These are phyloP conservation scores for Euphrasia arctica DNA, from an alignment of 305 asterid species.

Conservation along the genomic window DNA sequence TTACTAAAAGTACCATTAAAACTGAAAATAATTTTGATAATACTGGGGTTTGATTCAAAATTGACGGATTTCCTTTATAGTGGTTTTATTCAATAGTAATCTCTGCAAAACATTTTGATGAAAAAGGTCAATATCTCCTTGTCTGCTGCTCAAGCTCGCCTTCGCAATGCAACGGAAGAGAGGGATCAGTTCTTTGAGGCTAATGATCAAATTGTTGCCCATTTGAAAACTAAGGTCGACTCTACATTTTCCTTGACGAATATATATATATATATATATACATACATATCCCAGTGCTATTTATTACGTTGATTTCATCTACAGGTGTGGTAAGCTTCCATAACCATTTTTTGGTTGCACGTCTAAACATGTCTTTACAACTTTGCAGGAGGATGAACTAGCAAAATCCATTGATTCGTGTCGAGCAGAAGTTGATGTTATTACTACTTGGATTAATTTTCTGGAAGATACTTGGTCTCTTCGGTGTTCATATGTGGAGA, in stretches of 20 bases:
- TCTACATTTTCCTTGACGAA: background rate
- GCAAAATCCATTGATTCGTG: conserved; percentile 65
- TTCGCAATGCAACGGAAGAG: conserved; percentile 75
- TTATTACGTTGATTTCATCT: conserved; percentile 1
- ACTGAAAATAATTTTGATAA: too few species aligned
- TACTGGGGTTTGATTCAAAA: background rate
- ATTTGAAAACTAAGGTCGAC: conserved; percentile 74
- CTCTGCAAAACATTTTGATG: conserved; percentile 25
- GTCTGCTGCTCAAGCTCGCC: conserved; percentile 82
- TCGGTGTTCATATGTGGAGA: conserved; percentile 68
- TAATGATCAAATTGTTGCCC: conserved; percentile 89
- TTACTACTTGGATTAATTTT: conserved; percentile 82
- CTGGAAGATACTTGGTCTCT: conserved; percentile 95
- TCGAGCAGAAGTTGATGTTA: conserved; percentile 67
- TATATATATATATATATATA: too few species aligned
- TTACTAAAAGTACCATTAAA: too few species aligned
- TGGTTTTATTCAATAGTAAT: conserved; percentile 21
- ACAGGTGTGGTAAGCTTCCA: conserved; percentile 16
- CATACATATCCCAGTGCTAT: conserved; percentile 1
- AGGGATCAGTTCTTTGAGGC: conserved; percentile 96
- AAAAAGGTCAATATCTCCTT: conserved; percentile 79
- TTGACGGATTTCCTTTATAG: background rate
- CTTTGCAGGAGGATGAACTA: conserved; percentile 79
- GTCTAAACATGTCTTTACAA: conserved; percentile 26
- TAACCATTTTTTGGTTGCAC: conserved; percentile 1